Evolutionary conservation across 169 alveolate genomes (phyloP), one percentile per base, ranked within the genome.

Genomic region (Eimeria acervulina): DNA sequence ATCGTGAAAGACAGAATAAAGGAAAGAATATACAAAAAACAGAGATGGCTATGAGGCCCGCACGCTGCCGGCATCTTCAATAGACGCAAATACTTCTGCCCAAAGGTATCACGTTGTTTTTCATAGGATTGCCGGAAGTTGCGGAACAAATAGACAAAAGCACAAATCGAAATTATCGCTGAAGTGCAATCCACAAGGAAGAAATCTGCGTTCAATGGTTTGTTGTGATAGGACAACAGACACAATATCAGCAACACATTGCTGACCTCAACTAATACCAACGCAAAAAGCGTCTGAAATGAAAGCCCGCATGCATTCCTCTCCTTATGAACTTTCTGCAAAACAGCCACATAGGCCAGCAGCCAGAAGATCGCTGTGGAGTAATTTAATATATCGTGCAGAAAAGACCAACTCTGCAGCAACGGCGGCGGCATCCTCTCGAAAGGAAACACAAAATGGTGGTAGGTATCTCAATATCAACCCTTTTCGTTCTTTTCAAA

Each of bases 321-420:
- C 42, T 96, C 97, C 78, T 90, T 90, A n/a, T 89, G 88, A 33
- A 97, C 83, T 33, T 96, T 96, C 36, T 84, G 70, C 52, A 96
- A 42, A 63, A 97, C 51, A n/a, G 97, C 95, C 26, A 81, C 96
- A 83, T 97, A 97, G 44, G 97, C 98, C 47, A 91, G 36, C n/a
- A 97, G 68, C 98, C 98, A 97, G 17, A 97, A 92, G 0, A 97
- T 15, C 38, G 98, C 98, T 13, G 98, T 96, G 21, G 96, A 88
- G 61, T 95, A 93, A 76, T 96, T 97, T 38, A 97, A 15, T 38
- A 96, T 13, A 70, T 96, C 97, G 59, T 95, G 97, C 28, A 97
- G 76, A 61, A 87, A 95, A 3, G 96, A 59, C 96, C 88, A 55
- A 15, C 70, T 31, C 28, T 92, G 88, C 91, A 92, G 93, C 59